A percentile compares a stretch with the other conserved stretches of the same genome.
Conservation (phyloP, 306 rosid species). For the Senna siamea region DNA sequence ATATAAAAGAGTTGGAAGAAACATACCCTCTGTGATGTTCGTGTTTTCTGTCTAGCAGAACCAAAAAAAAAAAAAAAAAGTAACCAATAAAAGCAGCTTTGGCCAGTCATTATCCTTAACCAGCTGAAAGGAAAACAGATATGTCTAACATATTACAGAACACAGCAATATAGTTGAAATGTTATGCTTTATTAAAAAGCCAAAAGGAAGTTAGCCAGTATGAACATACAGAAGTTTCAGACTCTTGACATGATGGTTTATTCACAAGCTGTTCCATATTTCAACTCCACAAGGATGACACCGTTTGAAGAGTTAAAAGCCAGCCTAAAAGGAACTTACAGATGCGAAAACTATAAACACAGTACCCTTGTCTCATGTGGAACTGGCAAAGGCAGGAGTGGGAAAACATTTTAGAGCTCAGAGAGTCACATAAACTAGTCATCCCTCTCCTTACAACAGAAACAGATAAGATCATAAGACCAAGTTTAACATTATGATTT, state of each 20-base stretch:
- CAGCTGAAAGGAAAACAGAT: neutral
- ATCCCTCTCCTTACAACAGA: neutral
- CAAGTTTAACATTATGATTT: neutral
- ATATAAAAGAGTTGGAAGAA: neutral
- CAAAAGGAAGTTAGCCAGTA: constrained; percentile 3
- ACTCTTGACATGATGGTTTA: neutral
- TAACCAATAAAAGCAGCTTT: neutral
- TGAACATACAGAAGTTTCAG: neutral
- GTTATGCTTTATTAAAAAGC: neutral
- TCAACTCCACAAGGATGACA: neutral
- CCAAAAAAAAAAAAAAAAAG: neutral
- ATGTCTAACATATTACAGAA: neutral
- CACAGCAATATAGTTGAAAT: neutral
- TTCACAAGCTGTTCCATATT: neutral
- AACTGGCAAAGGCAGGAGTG: constrained; percentile 4
- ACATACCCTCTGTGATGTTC: neutral
- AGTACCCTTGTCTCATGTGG: constrained; percentile 12
- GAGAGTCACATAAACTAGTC: neutral
- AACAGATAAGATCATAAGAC: neutral
- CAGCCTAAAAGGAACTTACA: neutral
- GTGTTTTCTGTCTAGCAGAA: neutral
- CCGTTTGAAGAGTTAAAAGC: neutral
- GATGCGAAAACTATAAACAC: constrained; percentile 3
- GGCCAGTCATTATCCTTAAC: neutral
- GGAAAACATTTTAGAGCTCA: constrained; percentile 34